phyloP scores from a whole-genome alignment of 2,329 filamentous ascomycete species.

The Colletotrichum sp. region DNA sequence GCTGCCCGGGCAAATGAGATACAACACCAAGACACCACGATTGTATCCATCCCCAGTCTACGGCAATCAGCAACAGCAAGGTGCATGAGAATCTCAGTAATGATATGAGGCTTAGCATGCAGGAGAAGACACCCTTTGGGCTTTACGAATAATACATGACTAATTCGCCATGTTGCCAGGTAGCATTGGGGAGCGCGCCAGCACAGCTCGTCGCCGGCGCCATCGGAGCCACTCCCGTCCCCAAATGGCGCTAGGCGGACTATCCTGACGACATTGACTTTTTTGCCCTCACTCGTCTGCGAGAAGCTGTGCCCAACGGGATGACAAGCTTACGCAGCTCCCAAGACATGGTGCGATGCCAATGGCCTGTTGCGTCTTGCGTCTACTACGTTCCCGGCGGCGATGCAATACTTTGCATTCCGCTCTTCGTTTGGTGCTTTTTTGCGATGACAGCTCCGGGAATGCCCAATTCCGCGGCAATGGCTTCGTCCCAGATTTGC shows the following conservation, averaged over 20 bases:
- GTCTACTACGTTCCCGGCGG: background rate
- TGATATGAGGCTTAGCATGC: background rate
- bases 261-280: slow-evolving; percentile 24
- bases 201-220: background rate
- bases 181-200: background rate
- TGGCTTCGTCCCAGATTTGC: background rate
- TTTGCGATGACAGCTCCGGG: background rate
- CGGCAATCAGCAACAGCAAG: background rate
- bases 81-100: background rate
- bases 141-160: background rate
- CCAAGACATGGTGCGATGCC: slow-evolving; percentile 11
- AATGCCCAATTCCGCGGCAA: background rate
- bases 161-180: background rate
- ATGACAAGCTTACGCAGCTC: slow-evolving; percentile 13
- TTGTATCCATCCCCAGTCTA: background rate
- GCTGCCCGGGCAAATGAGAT: background rate
- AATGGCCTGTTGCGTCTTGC: background rate
- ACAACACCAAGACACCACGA: background rate
- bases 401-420: background rate
- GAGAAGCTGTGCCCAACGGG: background rate
- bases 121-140: background rate
- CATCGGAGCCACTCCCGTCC: slow-evolving; percentile 9
- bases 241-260: slow-evolving; percentile 8
- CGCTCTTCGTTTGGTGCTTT: background rate
- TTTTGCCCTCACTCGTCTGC: background rate